A percentile compares a stretch with the other conserved stretches of the same genome.
Conservation (phyloP, 2,329 filamentous ascomycete genomes). For the Paradendryphiella salina region DNA sequence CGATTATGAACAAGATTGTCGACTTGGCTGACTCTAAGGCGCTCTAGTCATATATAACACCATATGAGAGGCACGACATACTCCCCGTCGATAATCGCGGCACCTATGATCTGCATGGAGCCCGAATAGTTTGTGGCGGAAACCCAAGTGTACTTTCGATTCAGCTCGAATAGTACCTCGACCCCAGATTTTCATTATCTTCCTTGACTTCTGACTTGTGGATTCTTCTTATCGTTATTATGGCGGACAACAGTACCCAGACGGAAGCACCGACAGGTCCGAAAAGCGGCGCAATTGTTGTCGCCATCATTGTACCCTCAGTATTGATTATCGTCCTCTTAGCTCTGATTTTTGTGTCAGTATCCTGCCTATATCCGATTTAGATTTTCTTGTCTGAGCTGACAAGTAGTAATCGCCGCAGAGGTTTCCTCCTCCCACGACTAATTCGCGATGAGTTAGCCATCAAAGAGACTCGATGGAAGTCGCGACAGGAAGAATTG, state of each 20-base stretch:
- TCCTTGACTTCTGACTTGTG: background rate
- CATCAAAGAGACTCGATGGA: conserved; percentile 28
- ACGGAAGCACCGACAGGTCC: background rate
- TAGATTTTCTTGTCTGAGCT: conserved; percentile 4
- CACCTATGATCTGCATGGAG: conserved; percentile 17
- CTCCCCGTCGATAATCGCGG: conserved; percentile 10
- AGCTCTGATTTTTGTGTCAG: conserved; percentile 38
- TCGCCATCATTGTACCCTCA: conserved; percentile 40
- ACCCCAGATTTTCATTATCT: background rate
- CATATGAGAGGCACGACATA: conserved; percentile 8
- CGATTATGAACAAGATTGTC: conserved; percentile 9
- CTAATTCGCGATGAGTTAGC: conserved; percentile 15
- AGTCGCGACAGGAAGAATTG: conserved; percentile 38
- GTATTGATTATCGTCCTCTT: conserved; percentile 39
- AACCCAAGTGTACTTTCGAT: conserved; percentile 7
- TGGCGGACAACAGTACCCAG: conserved; percentile 22
- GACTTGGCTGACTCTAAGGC: background rate
- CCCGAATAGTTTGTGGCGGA: conserved; percentile 17
- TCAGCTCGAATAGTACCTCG: background rate
- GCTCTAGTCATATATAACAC: conserved; percentile 3
- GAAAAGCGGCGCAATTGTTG: conserved; percentile 24
- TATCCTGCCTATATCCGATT: background rate
- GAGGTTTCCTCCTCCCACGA: conserved; percentile 30
- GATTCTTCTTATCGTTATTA: conserved; percentile 2
- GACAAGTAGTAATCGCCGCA: conserved; percentile 21